Conservation (phyloP, 2,329 filamentous ascomycete genomes). For the Phaeophleospora eucalypticola region DNA sequence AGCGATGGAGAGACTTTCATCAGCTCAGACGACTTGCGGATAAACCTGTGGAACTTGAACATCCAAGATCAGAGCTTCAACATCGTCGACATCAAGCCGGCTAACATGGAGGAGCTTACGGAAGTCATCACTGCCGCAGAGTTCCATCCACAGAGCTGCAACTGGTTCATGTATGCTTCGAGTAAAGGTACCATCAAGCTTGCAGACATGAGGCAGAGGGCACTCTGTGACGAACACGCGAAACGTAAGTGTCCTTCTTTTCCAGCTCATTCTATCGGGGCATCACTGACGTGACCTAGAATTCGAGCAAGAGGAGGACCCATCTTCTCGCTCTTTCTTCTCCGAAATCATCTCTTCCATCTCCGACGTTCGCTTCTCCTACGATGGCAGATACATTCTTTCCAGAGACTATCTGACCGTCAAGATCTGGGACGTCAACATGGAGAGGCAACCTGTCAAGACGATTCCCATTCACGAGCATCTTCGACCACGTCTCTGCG, state of each 20-base stretch:
- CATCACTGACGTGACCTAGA: slow-evolving; percentile 52
- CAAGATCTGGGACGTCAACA: slow-evolving; percentile 99
- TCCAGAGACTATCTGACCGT: slow-evolving; percentile 97
- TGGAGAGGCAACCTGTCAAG: slow-evolving; percentile 96
- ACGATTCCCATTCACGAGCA: slow-evolving; percentile 99
- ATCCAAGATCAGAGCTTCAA: slow-evolving; percentile 99
- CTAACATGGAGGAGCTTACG: slow-evolving; percentile 98
- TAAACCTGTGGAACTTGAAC: slow-evolving; percentile 98
- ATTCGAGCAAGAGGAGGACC: slow-evolving; percentile 98
- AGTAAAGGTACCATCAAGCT: slow-evolving; percentile 99
- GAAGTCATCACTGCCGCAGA: slow-evolving; percentile 98
- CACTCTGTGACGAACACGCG: slow-evolving; percentile 89
- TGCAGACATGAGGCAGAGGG: slow-evolving; percentile 96
- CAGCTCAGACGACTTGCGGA: slow-evolving; percentile 93
- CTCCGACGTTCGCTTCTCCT: slow-evolving; percentile 94
- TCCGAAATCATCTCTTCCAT: slow-evolving; percentile 99
- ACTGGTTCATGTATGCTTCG: slow-evolving; percentile 99
- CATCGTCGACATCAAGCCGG: slow-evolving; percentile 99
- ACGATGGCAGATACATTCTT: slow-evolving; percentile 93
- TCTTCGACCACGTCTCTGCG: slow-evolving; percentile 85
- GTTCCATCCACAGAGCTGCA: slow-evolving; percentile 95
- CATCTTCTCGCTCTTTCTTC: slow-evolving; percentile 95
- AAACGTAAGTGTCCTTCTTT: slow-evolving; percentile 65
- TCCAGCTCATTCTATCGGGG: background rate
- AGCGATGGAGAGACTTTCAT: slow-evolving; percentile 99